Conservation (phyloP, 2,329 filamentous ascomycete species). For the Diaporthe ilicicola region DNA sequence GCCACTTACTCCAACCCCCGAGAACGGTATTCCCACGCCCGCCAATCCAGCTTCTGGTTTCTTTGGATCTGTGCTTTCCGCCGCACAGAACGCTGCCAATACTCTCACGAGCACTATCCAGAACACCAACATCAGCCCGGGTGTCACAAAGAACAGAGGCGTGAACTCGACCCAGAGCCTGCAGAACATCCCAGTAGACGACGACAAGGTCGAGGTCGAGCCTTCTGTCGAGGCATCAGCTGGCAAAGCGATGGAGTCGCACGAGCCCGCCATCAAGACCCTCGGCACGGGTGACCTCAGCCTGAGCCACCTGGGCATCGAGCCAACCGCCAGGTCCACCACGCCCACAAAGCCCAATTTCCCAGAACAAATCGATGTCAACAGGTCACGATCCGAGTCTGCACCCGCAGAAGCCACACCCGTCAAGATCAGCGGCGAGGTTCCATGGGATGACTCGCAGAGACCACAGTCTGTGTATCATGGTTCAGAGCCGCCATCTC, state of each 20-base stretch:
- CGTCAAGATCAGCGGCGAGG: slow-evolving; percentile 44
- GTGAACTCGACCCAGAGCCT: slow-evolving; percentile 1
- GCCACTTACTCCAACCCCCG: slow-evolving; percentile 79
- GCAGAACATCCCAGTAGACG: slow-evolving; percentile 39
- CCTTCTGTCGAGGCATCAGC: slow-evolving; percentile 51
- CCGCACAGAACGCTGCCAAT: slow-evolving; percentile 89
- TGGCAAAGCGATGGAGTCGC: slow-evolving; percentile 58
- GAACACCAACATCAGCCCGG: slow-evolving; percentile 67
- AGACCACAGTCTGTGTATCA: slow-evolving; percentile 57
- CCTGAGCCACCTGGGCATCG: slow-evolving; percentile 87
- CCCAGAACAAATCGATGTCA: slow-evolving; percentile 54
- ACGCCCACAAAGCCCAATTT: slow-evolving; percentile 67
- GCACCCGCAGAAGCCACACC: slow-evolving; percentile 59
- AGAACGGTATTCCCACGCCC: slow-evolving; percentile 62
- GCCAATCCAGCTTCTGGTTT: slow-evolving; percentile 74
- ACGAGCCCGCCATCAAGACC: slow-evolving; percentile 84
- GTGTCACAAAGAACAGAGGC: slow-evolving; percentile 43
- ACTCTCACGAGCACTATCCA: slow-evolving; percentile 78
- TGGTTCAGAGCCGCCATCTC: slow-evolving; percentile 49
- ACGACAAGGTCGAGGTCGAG: slow-evolving; percentile 54
- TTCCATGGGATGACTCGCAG: slow-evolving; percentile 46
- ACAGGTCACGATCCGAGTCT: slow-evolving; percentile 63
- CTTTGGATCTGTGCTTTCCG: slow-evolving; percentile 93
- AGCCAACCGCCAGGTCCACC: slow-evolving; percentile 61
- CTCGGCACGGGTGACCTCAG: slow-evolving; percentile 89